Evolutionary conservation across 2,329 filamentous ascomycete species (phyloP), one percentile per base, ranked within the genome.

Genomic region (Grosmannia serpens): DNA sequence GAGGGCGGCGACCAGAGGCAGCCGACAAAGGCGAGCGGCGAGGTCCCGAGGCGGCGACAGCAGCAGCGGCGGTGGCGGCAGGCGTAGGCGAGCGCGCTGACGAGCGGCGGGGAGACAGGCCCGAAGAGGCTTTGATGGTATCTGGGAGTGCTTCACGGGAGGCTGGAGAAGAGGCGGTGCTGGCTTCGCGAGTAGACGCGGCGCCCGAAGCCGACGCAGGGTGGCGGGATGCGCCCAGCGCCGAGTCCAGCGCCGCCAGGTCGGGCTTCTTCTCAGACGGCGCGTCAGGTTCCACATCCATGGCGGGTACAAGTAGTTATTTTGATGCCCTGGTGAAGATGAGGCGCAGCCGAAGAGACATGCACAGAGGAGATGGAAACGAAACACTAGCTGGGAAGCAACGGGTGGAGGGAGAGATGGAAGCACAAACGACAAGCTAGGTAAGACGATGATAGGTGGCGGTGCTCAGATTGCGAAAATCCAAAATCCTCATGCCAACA

Each of bases 201-300:
- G 33, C n/a, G 33, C 47, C 24, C 20, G 50, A 22, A 10, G 41
- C 7, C 20, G 41, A 44, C 41, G 41, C 20, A 7, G 41, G 41
- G 41, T 44, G 41, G n/a, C 41, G 20, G 41, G 41, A 44, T 44
- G 51, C 29, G 51, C 47, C 15, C 4, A 29, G n/a, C 24, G 33
- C 55, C 8, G 47, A 51, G 15, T 10, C 46, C 3, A 46, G 35
- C 20, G 38, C 9, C n/a, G 50, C 29, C 29, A 22, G 17, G n/a
- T 52, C 52, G 15, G 51, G 17, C 41, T 44, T 55, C 24, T 50
- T 41, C 17, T 52, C 57, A 2, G 35, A 20, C 44, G 31, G 52
- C 57, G 53, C 57, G 53, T 58, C 57, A 5, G 53, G n/a, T 13
- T 58, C 57, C 31, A 31, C 26, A 26, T 58, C 57, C 57, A 58